Evolutionary conservation across 805 yeast species (phyloP), one percentile per base, ranked within the genome.

Genomic region (Wickerhamiella galacta): DNA sequence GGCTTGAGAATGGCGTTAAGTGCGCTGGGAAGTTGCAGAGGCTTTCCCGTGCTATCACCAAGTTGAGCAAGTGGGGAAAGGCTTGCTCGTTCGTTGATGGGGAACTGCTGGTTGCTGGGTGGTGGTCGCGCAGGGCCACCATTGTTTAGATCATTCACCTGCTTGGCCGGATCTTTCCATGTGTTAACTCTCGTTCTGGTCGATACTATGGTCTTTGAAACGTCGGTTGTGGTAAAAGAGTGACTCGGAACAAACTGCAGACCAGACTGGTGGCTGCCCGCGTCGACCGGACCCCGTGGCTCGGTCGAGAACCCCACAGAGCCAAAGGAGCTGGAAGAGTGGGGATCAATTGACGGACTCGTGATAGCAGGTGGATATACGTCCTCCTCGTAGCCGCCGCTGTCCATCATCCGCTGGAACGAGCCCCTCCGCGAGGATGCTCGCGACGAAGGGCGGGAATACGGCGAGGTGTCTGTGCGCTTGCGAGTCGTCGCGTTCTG

Each of bases 391-490:
- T n/a, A n/a, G n/a, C n/a, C n/a, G n/a, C n/a, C n/a, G n/a, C n/a
- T n/a, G n/a, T n/a, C n/a, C n/a, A n/a, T n/a, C n/a, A n/a, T n/a
- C n/a, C n/a, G n/a, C n/a, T n/a, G n/a, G n/a, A n/a, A n/a, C 16
- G 25, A 15, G 25, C 31, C 31, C 6, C 31, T n/a, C 14, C 24
- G 18, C 10, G 22, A 12, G 17, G 20, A 30, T 6, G 20, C 20
- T 2, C 22, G 10, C 14, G 15, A n/a, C 15, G 15, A 18, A 11
- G 21, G 16, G 20, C 30, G 37, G 62, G 32, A 58, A 53, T 28
- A 62, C 46, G 26, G 67, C 65, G 19, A 60, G 53, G 41, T 56
- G 56, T 44, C 52, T 6, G 24, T 20, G n/a, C 31, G 31, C 29
- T 32, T 4, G 14, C 30, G 22, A 10, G 35, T 26, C n/a, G 29